These are phyloP conservation scores for Santalum album DNA, from an alignment of 164 flowering plant genomes.

Conservation along the genomic window DNA sequence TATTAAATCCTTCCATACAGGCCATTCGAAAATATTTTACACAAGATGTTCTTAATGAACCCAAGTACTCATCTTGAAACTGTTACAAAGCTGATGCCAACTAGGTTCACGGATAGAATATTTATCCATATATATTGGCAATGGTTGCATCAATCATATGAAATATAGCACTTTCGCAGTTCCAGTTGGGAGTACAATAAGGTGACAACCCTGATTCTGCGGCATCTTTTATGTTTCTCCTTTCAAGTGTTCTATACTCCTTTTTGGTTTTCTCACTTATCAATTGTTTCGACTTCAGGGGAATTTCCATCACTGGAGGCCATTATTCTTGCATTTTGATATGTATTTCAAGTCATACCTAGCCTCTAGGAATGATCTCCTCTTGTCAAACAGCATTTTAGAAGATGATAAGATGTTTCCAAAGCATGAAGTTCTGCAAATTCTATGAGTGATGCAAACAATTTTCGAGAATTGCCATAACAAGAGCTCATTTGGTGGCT, in stretches of 20 bases:
- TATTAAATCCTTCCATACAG: too few relatives aligned
- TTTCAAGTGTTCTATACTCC: background rate
- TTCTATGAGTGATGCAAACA: slow-evolving; percentile 79
- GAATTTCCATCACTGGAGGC: slow-evolving; percentile 98
- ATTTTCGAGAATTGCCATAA: slow-evolving; percentile 91
- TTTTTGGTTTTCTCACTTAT: background rate
- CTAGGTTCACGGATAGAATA: too few relatives aligned
- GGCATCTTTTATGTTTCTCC: background rate
- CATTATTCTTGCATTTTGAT: slow-evolving; percentile 88
- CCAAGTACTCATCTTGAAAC: too few relatives aligned
- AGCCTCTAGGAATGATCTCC: slow-evolving; percentile 72
- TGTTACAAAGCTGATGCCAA: too few relatives aligned
- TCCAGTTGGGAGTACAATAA: slow-evolving; percentile 92
- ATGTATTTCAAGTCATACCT: slow-evolving; percentile 83
- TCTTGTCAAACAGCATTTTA: slow-evolving; percentile 52
- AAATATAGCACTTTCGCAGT: slow-evolving; percentile 84
- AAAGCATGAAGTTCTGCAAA: slow-evolving; percentile 79
- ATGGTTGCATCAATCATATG: slow-evolving; percentile 81
- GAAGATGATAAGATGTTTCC: slow-evolving; percentile 67
- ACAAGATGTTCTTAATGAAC: too few relatives aligned
- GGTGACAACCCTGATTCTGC: slow-evolving; percentile 31
- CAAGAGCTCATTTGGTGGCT: slow-evolving; percentile 78
- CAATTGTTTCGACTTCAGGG: slow-evolving; percentile 50
- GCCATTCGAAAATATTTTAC: too few relatives aligned
- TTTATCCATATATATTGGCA: slow-evolving; percentile 82